Evolutionary conservation across 176 grass and related monocot species (phyloP).

Genomic region (Carex parvula): DNA sequence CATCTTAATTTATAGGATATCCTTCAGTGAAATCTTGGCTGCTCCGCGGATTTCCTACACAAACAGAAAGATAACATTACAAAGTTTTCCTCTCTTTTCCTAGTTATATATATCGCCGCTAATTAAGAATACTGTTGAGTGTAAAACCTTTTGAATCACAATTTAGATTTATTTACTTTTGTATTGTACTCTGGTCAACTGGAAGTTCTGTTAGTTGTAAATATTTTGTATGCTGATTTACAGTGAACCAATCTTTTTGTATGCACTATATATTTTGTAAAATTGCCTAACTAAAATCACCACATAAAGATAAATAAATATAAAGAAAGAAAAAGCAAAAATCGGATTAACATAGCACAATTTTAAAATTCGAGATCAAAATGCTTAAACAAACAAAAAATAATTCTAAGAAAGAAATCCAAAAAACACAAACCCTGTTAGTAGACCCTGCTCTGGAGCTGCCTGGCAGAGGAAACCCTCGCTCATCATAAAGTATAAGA

Average conservation of each 20-base stretch:
- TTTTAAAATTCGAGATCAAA: neutral
- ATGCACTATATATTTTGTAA: neutral
- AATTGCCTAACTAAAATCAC: neutral
- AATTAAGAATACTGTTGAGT: neutral
- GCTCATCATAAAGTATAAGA: constrained; percentile 47
- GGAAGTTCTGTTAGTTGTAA: neutral
- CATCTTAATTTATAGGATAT: constrained; percentile 18
- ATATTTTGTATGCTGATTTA: neutral
- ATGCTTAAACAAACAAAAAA: neutral
- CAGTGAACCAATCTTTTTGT: neutral
- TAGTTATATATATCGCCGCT: neutral
- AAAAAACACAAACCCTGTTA: constrained; percentile 19
- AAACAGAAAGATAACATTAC: neutral
- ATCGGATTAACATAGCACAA: neutral
- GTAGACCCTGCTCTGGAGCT: neutral
- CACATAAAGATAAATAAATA: neutral
- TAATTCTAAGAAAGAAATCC: neutral
- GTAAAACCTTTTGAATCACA: neutral
- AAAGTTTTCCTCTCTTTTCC: neutral
- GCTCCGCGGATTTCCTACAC: constrained; percentile 21
- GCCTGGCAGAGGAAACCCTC: constrained; percentile 19
- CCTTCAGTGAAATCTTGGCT: neutral
- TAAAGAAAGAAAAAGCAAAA: neutral
- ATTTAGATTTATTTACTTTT: neutral
- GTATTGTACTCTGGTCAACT: neutral